These are phyloP conservation scores for Cutaneotrichosporon cavernicola DNA, from an alignment of 1,284 basidiomycete species.

Conservation along the genomic window DNA sequence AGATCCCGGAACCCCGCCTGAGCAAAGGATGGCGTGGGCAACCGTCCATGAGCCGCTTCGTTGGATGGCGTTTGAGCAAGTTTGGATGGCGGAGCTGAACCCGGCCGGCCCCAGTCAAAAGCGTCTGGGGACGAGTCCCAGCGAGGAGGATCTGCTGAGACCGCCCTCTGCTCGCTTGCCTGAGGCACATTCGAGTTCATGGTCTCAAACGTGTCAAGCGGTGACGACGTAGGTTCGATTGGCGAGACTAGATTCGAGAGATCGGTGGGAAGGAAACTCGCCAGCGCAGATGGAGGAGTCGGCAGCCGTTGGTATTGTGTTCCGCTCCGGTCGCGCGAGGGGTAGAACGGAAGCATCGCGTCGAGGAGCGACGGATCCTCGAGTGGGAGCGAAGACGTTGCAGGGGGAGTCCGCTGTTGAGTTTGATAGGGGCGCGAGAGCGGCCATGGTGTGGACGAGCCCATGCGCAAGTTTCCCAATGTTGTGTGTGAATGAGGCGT, in stretches of 20 bases:
- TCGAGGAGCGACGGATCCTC: conserved; percentile 4
- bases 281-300: not conserved
- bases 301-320: conserved; percentile 2
- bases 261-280: conserved; percentile 3
- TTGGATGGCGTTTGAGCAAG: not conserved
- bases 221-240: conserved; percentile 3
- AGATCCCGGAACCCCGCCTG: not conserved
- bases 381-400: not conserved
- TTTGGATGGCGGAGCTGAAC: conserved; percentile 15
- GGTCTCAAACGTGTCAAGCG: conserved; percentile 3
- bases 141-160: conserved; percentile 10
- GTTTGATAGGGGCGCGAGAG: not conserved
- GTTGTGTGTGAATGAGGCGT: not conserved
- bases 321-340: not conserved
- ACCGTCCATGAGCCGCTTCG: not conserved
- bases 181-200: not conserved
- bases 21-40: not conserved
- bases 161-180: conserved; percentile 9
- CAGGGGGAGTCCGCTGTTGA: conserved; percentile 6
- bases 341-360: conserved; percentile 8
- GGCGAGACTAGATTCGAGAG: conserved; percentile 7
- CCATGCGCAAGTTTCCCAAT: conserved; percentile 4
- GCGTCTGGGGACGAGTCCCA: not conserved
- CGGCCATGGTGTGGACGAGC: conserved; percentile 4
- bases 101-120: conserved; percentile 10